A percentile compares a stretch with the other conserved stretches of the same genome.
Conservation (phyloP, 805 yeast species). For the Cephaloascus albidus region DNA sequence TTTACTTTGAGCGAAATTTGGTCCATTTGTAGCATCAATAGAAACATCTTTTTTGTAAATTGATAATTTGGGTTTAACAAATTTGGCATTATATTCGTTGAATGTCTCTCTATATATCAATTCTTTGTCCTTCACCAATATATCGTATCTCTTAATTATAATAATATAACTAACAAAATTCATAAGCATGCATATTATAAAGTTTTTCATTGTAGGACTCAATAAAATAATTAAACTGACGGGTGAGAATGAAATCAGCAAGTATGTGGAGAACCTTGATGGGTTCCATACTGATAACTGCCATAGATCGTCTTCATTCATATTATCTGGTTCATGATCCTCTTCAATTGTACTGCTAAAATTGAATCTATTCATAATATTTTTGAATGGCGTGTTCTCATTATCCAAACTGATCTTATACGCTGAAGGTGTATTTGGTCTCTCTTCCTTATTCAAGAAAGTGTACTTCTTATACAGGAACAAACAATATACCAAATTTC, state of each 20-base stretch:
- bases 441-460: neutral
- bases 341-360: neutral
- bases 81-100: conserved; percentile 55
- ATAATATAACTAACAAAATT: conserved; percentile 27
- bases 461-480: neutral
- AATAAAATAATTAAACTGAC: neutral
- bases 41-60: conserved; percentile 48
- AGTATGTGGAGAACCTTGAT: conserved; percentile 20
- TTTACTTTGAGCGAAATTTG: conserved; percentile 11
- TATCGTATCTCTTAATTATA: conserved; percentile 33
- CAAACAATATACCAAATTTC: neutral
- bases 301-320: conserved; percentile 22
- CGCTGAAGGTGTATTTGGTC: neutral
- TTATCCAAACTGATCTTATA: neutral
- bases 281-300: conserved; percentile 33
- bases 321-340: neutral
- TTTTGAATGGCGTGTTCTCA: neutral
- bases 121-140: conserved; percentile 47
- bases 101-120: conserved; percentile 50
- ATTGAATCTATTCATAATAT: neutral
- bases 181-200: conserved; percentile 23
- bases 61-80: conserved; percentile 48
- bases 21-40: conserved; percentile 45
- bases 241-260: conserved; percentile 4
- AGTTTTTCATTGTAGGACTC: conserved; percentile 17